Base-by-base conservation (phyloP, 768 basidiomycete species). In the Russula virescens region DNA sequence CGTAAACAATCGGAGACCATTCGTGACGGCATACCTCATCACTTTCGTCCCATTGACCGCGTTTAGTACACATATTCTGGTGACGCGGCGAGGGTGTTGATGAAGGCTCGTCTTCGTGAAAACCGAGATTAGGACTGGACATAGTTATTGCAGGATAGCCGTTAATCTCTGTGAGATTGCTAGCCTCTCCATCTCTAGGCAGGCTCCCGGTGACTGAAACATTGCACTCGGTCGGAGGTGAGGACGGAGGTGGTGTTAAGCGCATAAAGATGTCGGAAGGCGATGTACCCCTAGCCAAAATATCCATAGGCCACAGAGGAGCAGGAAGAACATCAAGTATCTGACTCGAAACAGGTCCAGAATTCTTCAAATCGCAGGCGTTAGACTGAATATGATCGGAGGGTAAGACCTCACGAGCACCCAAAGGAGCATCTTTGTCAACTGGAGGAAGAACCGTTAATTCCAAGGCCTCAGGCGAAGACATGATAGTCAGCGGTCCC, bases 11-110 rank as follows among this genome's bases (percentile, higher is more conserved):
- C 5, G 21, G 5, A 16, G 49, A 28, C 43, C 10, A 18, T 26
- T 40, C 47, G 16, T 48, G 43, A 28, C 7, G 25, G 47, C 62
- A 31, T 43, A 63, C 62, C 58, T 63, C 62, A 19, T 59, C 58
- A 38, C 47, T 26, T 38, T 49, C 53, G 23, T 60, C 40, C 19
- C 16, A 34, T 2, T 19, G 43, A 21, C 21, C 43, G 5, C 62
- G 57, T 50, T 63, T 63, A 8, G 34, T 14, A 31, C 51, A 16
- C 3, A 16, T 47, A 8, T 6, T 31, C 23, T 47, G 56, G 26
- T 34, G 35, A 34, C 50, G 56, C 10, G 58, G 40, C 38, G 58
- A 60, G 6, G 58, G 25, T 26, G 62, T 55, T 25, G 34, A 16
- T 9, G 26, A 31, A 23, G 23, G 19, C 2, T 48, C 60, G 7